These are phyloP conservation scores for Fraxinus albicans DNA, from an alignment of 305 asterid species.

Conservation along the genomic window DNA sequence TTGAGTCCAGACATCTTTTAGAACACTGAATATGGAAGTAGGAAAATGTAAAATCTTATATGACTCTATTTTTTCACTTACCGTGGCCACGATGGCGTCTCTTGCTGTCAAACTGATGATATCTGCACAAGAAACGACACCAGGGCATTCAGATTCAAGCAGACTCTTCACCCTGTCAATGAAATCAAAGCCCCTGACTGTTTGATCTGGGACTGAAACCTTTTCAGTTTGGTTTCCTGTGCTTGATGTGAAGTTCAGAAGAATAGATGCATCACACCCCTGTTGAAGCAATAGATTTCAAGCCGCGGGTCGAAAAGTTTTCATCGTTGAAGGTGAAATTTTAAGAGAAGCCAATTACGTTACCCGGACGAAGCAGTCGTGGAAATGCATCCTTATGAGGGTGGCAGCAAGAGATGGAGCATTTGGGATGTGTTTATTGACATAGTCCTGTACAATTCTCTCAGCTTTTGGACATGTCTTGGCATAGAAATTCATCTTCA, in stretches of 20 bases:
- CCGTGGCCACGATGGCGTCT: conserved; percentile 58
- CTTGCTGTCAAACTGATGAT: conserved; percentile 55
- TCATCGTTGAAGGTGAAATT: neutral
- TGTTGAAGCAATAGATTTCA: conserved; percentile 2
- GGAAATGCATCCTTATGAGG: conserved; percentile 67
- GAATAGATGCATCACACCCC: conserved; percentile 80
- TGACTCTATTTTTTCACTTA: conserved; percentile 27
- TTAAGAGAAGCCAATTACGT: neutral
- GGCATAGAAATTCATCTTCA: conserved; percentile 47
- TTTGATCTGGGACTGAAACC: conserved; percentile 48
- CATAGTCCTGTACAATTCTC: conserved; percentile 46
- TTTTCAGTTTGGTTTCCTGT: conserved; percentile 68
- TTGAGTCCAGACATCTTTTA: no score
- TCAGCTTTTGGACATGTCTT: conserved; percentile 60
- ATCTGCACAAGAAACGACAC: conserved; percentile 74
- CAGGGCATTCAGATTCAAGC: conserved; percentile 68
- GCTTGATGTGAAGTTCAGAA: conserved; percentile 55
- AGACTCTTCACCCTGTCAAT: conserved; percentile 54
- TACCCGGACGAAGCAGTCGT: conserved; percentile 79
- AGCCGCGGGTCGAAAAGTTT: neutral
- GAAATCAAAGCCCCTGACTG: conserved; percentile 60
- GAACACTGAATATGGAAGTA: neutral
- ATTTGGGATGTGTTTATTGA: conserved; percentile 50
- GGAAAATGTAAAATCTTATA: no score
- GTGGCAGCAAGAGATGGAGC: conserved; percentile 69